Base-by-base conservation (phyloP, 495 filamentous ascomycete genomes). In the Aspergillus affinis region DNA sequence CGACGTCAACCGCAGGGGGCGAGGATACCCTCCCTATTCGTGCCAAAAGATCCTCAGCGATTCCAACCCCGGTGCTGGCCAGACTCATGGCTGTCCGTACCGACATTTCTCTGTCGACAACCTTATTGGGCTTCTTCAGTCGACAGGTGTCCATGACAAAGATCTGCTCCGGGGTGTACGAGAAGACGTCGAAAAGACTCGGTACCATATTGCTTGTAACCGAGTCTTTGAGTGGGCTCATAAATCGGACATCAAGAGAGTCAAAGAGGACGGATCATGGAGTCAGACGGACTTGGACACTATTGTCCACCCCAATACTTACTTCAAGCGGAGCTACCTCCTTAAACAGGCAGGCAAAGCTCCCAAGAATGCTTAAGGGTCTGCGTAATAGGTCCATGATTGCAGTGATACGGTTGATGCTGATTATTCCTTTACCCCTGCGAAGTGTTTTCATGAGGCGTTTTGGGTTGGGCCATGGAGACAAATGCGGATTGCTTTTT, bases 141-240 rank as follows among this genome's bases (percentile, higher is more conserved):
- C 75, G 19, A 87, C 86, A 19, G 93, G 93, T 10, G 84, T 98
- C 2, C 83, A 77, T 46, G 94, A 98, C 66, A 80, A 84, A 41
- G 86, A 88, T 2, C 80, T 96, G 26, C 68, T 99, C 59, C 84
- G 86, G 55, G 89, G 86, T 10, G 91, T 98, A 13, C 86, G 86
- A 64, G 90, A 96, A 70, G 95, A 99, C 69, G 89, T 93, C 65
- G 90, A 89, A 51, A 91, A 86, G 68, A 88, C 88, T 67, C 86
- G 93, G 63, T 99, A 86, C 64, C 95, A 99, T 71, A 90, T 98
- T 69, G 95, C 94, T 48, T 99, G 95, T 75, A 99, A 97, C 74
- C 79, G 92, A 15, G 94, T 99, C 9, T 99, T 98, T 72, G 95
- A 99, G 65, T 85, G 85, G 65, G 72, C 86, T 18, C 93, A 98